Base-by-base conservation (phyloP, 805 yeast species). In the Saccharomyces paradoxus region DNA sequence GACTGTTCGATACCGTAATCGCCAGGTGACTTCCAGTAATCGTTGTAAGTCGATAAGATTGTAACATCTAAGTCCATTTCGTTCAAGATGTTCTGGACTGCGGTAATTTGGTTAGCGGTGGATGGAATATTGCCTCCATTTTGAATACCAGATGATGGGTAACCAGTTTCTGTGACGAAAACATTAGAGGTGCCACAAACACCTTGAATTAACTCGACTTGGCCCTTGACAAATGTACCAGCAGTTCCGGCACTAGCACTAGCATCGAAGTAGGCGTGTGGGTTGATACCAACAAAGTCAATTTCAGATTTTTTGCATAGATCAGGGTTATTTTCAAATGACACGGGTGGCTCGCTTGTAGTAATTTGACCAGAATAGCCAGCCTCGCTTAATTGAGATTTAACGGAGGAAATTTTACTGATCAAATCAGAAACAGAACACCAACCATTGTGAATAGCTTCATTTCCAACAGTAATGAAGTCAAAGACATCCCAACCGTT, bases 271-370 rank as follows among this genome's bases (percentile, higher is more conserved):
- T 88, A 91, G 4, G 97, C 79, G 69, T 91, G 92, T 27, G 96
- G 82, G 70, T 91, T 90, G 62, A 89, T 80, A 58, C 95, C 96
- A 59, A 89, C 89, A 62, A 86, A 79, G 71, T 89, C 97, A 61
- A 90, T 81, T 13, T 73, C 87, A 5, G 89, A 80, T 31, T 70
- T 70, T 0, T 82, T 77, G 74, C 97, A 91, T 63, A 91, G 77
- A 9, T 69, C 71, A 3, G 96, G 88, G 67, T 86, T 58, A 51
- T 74, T 67, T 65, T 79, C 79, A 70, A 78, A 90, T 21, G 83
- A 71, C 13, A 80, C 86, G n/a, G 97, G 94, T 53, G 96, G 96
- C 70, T 91, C 97, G 54, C 96, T 81, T 21, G 96, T 90, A 24
- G 95, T 84, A 49, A 90, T 77, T 53, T 72, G 65, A 52, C 97